Conservation (phyloP, 192 early-diverging fungal genomes). For the Entophlyctis luteolus region DNA sequence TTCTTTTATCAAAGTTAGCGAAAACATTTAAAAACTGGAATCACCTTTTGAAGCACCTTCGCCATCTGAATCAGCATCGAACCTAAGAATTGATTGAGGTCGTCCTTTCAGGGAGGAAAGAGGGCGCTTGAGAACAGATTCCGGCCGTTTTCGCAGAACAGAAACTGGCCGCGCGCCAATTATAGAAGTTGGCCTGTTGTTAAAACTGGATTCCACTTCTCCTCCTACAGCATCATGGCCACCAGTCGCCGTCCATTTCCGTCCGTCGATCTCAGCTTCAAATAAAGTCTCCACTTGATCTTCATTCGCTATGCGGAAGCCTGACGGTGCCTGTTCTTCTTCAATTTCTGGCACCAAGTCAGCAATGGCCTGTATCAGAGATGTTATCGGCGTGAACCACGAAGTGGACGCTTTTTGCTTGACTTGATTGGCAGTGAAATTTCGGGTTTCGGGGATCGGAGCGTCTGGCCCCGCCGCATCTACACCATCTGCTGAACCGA, state of each 20-base stretch:
- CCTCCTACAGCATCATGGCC: not conserved
- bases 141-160: not conserved
- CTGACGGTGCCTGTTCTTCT: not conserved
- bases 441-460: not conserved
- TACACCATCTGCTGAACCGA: not conserved
- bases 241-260: not conserved
- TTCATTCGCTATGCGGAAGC: not conserved
- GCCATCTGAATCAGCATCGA: not conserved
- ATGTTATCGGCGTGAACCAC: conserved; percentile 9
- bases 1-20: not conserved
- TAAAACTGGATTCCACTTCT: not conserved
- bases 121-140: not conserved
- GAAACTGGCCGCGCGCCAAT: not conserved
- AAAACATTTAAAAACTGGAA: not conserved
- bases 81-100: not conserved
- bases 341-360: conserved; percentile 7
- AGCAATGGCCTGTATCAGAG: conserved; percentile 5
- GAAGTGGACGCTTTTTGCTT: not conserved
- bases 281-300: not conserved
- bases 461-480: not conserved
- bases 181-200: not conserved
- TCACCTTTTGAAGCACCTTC: not conserved
- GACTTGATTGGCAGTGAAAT: not conserved
- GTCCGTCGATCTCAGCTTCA: conserved; percentile 1
- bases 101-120: not conserved